Conservation (phyloP, 2,329 filamentous ascomycete species). For the Ramichloridium luteum region DNA sequence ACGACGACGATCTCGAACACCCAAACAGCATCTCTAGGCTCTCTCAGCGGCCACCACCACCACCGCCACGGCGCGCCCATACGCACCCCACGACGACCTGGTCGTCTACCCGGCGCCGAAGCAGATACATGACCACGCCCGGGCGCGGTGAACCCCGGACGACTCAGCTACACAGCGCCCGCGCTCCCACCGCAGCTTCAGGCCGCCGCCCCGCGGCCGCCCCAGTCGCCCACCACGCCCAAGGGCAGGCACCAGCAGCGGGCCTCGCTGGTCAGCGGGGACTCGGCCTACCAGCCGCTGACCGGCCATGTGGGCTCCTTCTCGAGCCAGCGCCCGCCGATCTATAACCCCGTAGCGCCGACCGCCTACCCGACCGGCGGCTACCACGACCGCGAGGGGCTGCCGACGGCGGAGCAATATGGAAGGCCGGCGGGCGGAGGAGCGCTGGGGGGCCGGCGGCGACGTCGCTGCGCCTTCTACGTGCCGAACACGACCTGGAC, state of each 20-base stretch:
- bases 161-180: no score
- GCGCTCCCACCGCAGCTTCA: neutral
- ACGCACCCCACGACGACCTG: no score
- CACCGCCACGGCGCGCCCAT: no score
- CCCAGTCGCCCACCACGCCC: conserved; percentile 20
- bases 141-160: no score
- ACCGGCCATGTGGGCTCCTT: conserved; percentile 28
- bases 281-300: conserved; percentile 32
- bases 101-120: no score
- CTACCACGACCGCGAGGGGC: conserved; percentile 41
- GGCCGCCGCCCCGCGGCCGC: conserved; percentile 18
- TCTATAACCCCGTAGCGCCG: conserved; percentile 12
- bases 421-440: conserved; percentile 8
- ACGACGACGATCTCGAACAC: no score
- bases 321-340: conserved; percentile 16
- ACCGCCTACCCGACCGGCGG: conserved; percentile 31
- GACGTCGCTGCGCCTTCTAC: conserved; percentile 49
- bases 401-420: conserved; percentile 29
- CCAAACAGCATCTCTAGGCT: no score
- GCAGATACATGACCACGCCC: no score
- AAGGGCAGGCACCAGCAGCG: conserved; percentile 45
- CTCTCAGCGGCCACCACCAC: no score
- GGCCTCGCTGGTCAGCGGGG: conserved; percentile 46
- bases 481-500: conserved; percentile 79
- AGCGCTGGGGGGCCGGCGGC: conserved; percentile 23